Evolutionary conservation across 805 yeast species (phyloP), one percentile per base, ranked within the genome.

Genomic region (Blastobotrys peoriensis): DNA sequence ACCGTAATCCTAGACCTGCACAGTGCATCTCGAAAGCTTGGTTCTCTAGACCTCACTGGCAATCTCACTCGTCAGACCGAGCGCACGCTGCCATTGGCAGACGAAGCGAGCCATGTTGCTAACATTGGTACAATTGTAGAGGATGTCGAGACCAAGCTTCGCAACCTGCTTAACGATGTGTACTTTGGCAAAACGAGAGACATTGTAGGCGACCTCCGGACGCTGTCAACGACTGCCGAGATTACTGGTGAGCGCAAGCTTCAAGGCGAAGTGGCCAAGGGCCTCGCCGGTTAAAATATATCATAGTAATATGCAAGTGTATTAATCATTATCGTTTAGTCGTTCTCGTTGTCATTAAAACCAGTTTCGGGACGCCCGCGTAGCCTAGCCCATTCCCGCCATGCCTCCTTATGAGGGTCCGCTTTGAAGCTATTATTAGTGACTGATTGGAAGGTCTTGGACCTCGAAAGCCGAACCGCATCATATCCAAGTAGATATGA

Each of bases 151-250:
- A 79, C 83, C 49, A 86, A 83, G 61, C 70, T 91, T 68, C 77
- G 98, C 64, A 86, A 85, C 55, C 70, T 85, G 69, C 71, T 91
- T 51, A 95, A 91, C 63, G 95, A 87, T 51, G 97, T 91, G 21
- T 91, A 91, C 63, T 91, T 91, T 60, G 97, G 95, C 56, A 91
- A 91, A 69, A 86, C 96, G 16, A 80, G 86, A 58, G 96, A 91
- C 59, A 82, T 93, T 40, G 71, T 89, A 38, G 81, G 84, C 21
- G 88, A 83, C 53, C 66, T 81, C 33, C 74, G 87, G 60, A 74
- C 65, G 36, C 56, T 67, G 53, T 53, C 67, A 33, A 55, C 63
- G 19, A 50, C 70, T 30, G 58, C 67, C 10, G 63, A 61, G 3
- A 62, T 66, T 33, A 47, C 59, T 16, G 67, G 61, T 18, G 77